Evolutionary conservation across 2,329 filamentous ascomycete genomes (phyloP).

Genomic region (Pseudonectria foliicola): DNA sequence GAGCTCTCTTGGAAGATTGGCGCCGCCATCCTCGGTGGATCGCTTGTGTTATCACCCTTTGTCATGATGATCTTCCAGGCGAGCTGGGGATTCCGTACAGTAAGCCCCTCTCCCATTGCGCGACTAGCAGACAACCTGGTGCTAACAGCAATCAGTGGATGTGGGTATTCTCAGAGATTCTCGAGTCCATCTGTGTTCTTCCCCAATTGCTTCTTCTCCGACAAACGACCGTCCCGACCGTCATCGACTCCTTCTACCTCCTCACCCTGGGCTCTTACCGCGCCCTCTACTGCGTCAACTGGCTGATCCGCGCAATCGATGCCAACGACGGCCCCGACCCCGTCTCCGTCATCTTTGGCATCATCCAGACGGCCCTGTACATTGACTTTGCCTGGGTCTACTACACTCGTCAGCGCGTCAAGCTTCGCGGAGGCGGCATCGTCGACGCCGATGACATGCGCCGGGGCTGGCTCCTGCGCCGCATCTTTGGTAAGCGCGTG

Average conservation of each 20-base stretch:
- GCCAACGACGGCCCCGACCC: slow-evolving; percentile 55
- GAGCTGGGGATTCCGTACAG: slow-evolving; percentile 43
- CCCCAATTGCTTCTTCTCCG: slow-evolving; percentile 87
- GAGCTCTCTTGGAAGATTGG: slow-evolving; percentile 94
- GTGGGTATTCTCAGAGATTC: slow-evolving; percentile 84
- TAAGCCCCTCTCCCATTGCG: slow-evolving; percentile 29
- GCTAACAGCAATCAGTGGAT: slow-evolving; percentile 50
- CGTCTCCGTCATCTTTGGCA: slow-evolving; percentile 75
- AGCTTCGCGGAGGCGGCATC: slow-evolving; percentile 77
- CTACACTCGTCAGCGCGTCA: slow-evolving; percentile 86
- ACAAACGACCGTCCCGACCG: slow-evolving; percentile 91
- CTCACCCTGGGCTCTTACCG: slow-evolving; percentile 82
- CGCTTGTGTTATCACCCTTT: slow-evolving; percentile 63
- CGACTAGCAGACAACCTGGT: rapidly evolving
- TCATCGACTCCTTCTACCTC: slow-evolving; percentile 95
- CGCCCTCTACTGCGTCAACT: slow-evolving; percentile 84
- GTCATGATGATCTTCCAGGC: slow-evolving; percentile 60
- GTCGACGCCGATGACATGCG: slow-evolving; percentile 86
- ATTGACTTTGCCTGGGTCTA: slow-evolving; percentile 97
- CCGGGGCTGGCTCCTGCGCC: slow-evolving; percentile 75
- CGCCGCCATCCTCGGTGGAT: slow-evolving; percentile 58
- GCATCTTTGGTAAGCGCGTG: slow-evolving; percentile 60
- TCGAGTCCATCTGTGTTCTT: slow-evolving; percentile 85
- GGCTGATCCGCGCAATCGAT: slow-evolving; percentile 66
- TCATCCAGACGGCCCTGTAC: slow-evolving; percentile 85